These are phyloP conservation scores for Termitomyces bulborhizus DNA, from an alignment of 768 basidiomycete species.

Conservation along the genomic window DNA sequence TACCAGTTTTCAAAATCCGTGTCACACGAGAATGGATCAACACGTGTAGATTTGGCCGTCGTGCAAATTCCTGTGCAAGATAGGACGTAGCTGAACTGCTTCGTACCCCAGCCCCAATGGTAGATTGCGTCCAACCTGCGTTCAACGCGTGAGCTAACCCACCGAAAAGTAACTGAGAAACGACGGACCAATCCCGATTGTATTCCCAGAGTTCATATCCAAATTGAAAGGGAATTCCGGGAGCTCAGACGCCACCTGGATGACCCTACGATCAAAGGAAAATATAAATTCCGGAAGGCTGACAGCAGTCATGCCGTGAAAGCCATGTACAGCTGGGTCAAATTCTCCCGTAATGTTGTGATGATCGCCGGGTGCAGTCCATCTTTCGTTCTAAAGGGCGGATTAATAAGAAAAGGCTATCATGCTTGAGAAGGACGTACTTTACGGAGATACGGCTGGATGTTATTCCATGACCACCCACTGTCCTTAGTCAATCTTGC, in stretches of 20 bases:
- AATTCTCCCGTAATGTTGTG: constrained; percentile 18
- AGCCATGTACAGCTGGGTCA: constrained; percentile 12
- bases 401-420: not conserved
- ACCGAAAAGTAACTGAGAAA: not conserved
- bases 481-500: constrained; percentile 22
- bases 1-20: constrained; percentile 14
- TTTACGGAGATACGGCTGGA: constrained; percentile 21
- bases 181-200: constrained; percentile 18
- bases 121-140: constrained; percentile 21
- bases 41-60: constrained; percentile 19
- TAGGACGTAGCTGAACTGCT: constrained; percentile 23
- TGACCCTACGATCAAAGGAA: constrained; percentile 21
- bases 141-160: not conserved
- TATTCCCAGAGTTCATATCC: constrained; percentile 21
- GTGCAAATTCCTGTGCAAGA: constrained; percentile 11
- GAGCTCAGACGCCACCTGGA: constrained; percentile 21
- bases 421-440: constrained; percentile 5
- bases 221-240: constrained; percentile 19
- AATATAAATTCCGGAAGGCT: constrained; percentile 20
- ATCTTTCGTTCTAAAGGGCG: constrained; percentile 18
- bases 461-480: constrained; percentile 26
- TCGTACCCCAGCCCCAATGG: constrained; percentile 18
- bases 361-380: constrained; percentile 22
- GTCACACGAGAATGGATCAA: constrained; percentile 18
- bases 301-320: constrained; percentile 22